Base-by-base conservation (phyloP, 768 basidiomycete species). In the Trametopsis cervina region DNA sequence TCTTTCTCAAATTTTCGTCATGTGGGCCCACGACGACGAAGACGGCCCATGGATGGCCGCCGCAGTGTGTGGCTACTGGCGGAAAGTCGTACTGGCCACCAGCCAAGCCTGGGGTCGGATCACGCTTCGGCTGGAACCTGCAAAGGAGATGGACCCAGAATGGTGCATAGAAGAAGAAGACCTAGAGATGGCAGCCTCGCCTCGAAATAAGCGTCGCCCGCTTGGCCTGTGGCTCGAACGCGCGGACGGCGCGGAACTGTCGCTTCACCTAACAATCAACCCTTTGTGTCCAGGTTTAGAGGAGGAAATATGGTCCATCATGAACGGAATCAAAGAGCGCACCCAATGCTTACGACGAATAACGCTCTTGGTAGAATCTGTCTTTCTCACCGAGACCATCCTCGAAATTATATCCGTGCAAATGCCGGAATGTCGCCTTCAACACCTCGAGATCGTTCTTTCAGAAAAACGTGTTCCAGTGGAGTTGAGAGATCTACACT, bases 111-210 rank as follows among this genome's bases (percentile, higher is more conserved):
- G 54, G 54, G 40, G 48, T 23, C n/a, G 35, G 10, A 36, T 54
- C n/a, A 23, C 27, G 1, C 11, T 56, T 12, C n/a, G 46, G 4
- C 33, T 44, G 12, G 43, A 38, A 15, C 13, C 17, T 3, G 29
- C 21, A 2, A 25, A 42, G 11, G 20, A 46, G 4, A 6, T 17
- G 9, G 33, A 40, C 13, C 4, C 22, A 18, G 35, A 33, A 24
- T 53, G 53, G 53, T 55, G 46, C 27, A 35, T 55, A 11, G 52
- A 53, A 39, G 54, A 52, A 37, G 54, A 55, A 7, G 50, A 47
- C n/a, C n/a, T n/a, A n/a, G n/a, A n/a, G n/a, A n/a, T n/a, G n/a
- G 24, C 5, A 20, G 9, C 4, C 3, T 35, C 29, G 4, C 43
- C 52, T 12, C 27, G 54, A 17, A 48, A 44, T 3, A 49, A 50